Evolutionary conservation across 2,329 filamentous ascomycete genomes (phyloP).

Genomic region (Orbilia brochopaga): DNA sequence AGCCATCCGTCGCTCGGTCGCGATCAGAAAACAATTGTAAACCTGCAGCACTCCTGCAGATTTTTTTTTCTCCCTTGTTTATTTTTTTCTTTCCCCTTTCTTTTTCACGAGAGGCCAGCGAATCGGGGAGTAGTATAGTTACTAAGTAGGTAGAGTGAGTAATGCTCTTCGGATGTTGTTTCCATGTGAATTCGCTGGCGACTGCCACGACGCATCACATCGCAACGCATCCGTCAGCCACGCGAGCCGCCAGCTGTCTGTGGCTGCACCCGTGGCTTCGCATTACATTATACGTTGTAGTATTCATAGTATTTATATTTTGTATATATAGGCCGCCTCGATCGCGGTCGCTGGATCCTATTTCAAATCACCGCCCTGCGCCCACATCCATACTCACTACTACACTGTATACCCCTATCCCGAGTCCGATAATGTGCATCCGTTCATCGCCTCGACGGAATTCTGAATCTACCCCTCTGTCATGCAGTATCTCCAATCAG

Average conservation of each 20-base stretch:
- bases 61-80: slow-evolving; percentile 28
- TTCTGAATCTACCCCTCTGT: no score
- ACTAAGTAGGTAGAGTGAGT: not conserved
- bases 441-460: no score
- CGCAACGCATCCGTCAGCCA: not conserved
- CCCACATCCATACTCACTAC: no score
- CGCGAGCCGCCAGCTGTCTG: not conserved
- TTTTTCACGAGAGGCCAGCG: not conserved
- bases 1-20: not conserved
- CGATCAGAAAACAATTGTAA: not conserved
- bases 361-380: no score
- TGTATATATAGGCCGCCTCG: no score
- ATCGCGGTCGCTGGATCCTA: no score
- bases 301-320: not conserved
- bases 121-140: no score
- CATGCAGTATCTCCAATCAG: no score
- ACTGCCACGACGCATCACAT: not conserved
- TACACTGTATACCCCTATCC: no score
- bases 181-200: slow-evolving; percentile 3
- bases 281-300: no score
- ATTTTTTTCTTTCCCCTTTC: slow-evolving; percentile 11
- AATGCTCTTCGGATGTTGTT: slow-evolving; percentile 8
- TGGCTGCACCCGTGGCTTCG: not conserved
- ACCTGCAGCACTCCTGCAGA: slow-evolving; percentile 5
- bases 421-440: no score